Percentiles rank a stretch among this genome's conserved stretches.
Evolutionary conservation across 495 filamentous ascomycete genomes (phyloP).

Genomic region (Aspergillus avenaceus): DNA sequence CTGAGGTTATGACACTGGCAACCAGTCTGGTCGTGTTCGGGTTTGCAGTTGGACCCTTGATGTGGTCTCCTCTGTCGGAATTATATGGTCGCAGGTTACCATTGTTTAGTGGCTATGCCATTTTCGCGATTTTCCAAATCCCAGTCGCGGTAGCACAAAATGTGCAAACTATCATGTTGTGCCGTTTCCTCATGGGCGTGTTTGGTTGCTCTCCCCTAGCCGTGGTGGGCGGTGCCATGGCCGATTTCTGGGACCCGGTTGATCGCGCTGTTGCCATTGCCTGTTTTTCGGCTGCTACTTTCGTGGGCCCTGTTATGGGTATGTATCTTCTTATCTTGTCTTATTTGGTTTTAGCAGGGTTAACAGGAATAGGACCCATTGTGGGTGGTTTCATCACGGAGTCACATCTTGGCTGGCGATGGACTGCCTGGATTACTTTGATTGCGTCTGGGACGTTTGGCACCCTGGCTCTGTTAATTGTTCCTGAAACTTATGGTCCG

Average conservation of each 20-base stretch:
- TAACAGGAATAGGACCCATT: slow-evolving; percentile 19
- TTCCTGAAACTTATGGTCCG: slow-evolving; percentile 59
- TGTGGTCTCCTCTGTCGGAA: slow-evolving; percentile 56
- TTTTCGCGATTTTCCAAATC: slow-evolving; percentile 60
- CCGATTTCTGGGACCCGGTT: slow-evolving; percentile 59
- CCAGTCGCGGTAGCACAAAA: slow-evolving; percentile 59
- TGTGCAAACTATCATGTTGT: slow-evolving; percentile 53
- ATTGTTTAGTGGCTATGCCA: slow-evolving; percentile 50
- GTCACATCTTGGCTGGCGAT: slow-evolving; percentile 57
- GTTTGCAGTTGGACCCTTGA: slow-evolving; percentile 48
- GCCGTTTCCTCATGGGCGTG: slow-evolving; percentile 56
- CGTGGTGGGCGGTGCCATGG: slow-evolving; percentile 55
- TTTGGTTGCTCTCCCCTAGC: slow-evolving; percentile 63
- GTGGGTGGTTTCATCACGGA: slow-evolving; percentile 54
- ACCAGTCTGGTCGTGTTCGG: slow-evolving; percentile 56
- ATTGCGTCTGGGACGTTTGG: slow-evolving; percentile 52
- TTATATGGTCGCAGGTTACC: slow-evolving; percentile 54
- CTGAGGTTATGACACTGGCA: slow-evolving; percentile 53
- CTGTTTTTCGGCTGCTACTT: slow-evolving; percentile 50
- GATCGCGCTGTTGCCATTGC: slow-evolving; percentile 58
- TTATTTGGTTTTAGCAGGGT: slow-evolving; percentile 4
- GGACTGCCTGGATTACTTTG: slow-evolving; percentile 61
- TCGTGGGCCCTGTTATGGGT: slow-evolving; percentile 54
- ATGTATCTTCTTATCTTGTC: neutral
- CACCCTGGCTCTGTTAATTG: slow-evolving; percentile 42